phyloP scores from a whole-genome alignment of 1,284 basidiomycete species.

The Tilletiaria anomala region DNA sequence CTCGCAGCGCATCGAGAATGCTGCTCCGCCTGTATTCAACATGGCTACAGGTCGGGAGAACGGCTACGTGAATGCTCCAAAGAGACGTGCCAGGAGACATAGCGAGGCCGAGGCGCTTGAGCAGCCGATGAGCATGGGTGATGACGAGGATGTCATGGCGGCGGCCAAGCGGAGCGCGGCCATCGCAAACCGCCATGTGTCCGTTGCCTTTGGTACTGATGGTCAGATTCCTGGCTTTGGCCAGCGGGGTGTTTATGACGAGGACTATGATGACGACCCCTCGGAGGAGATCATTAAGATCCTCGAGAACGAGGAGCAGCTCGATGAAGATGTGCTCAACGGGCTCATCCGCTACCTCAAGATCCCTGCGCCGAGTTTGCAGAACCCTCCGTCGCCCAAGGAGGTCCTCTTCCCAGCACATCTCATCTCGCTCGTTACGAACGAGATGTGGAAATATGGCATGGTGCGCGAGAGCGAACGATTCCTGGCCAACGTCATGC shows the following conservation, averaged over 20 bases:
- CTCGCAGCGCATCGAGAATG: slow-evolving; percentile 32
- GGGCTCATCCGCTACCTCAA: slow-evolving; percentile 82
- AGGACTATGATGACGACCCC: slow-evolving; percentile 49
- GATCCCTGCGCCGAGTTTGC: slow-evolving; percentile 77
- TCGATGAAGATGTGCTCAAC: slow-evolving; percentile 87
- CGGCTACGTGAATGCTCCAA: slow-evolving; percentile 14
- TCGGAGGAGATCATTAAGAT: slow-evolving; percentile 88
- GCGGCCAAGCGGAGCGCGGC: slow-evolving; percentile 57
- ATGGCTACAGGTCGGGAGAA: slow-evolving; percentile 30
- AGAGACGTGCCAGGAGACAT: slow-evolving; percentile 54
- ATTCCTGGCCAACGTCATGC: slow-evolving; percentile 98
- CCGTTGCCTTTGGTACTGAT: slow-evolving; percentile 54
- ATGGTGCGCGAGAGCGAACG: slow-evolving; percentile 92
- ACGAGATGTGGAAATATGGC: slow-evolving; percentile 99
- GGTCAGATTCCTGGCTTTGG: slow-evolving; percentile 23
- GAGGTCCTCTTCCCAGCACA: slow-evolving; percentile 99
- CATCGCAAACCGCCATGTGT: slow-evolving; percentile 65
- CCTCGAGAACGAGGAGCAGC: slow-evolving; percentile 74
- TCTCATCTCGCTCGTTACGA: slow-evolving; percentile 88
- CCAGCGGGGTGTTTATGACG: slow-evolving; percentile 16
- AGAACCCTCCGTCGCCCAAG: slow-evolving; percentile 82
- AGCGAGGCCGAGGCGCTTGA: slow-evolving; percentile 61
- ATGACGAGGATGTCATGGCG: slow-evolving; percentile 58
- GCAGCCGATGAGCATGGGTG: slow-evolving; percentile 49
- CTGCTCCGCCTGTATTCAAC: slow-evolving; percentile 28